These are phyloP conservation scores for Macadamia integrifolia DNA, from an alignment of 164 flowering plant species.

Conservation along the genomic window DNA sequence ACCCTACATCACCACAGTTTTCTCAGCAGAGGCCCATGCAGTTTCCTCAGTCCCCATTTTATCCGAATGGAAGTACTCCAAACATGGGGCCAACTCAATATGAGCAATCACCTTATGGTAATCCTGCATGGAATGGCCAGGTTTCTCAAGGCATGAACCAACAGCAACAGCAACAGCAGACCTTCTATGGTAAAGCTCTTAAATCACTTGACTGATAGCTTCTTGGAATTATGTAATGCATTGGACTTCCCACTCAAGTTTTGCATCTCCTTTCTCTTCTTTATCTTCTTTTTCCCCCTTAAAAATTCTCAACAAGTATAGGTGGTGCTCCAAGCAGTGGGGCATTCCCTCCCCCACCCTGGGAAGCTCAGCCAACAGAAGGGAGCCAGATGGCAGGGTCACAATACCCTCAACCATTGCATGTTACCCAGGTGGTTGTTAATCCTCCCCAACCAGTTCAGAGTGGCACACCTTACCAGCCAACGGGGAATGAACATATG, in stretches of 20 bases:
- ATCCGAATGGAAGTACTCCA: slow-evolving; percentile 54
- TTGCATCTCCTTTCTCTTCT: background rate
- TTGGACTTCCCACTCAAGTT: background rate
- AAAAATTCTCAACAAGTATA: slow-evolving; percentile 13
- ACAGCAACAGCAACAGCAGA: slow-evolving; percentile 55
- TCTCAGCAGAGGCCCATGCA: slow-evolving; percentile 36
- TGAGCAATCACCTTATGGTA: slow-evolving; percentile 36
- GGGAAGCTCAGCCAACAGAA: slow-evolving; percentile 47
- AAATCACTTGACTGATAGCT: background rate
- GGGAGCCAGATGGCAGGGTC: background rate
- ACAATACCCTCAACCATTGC: slow-evolving; percentile 36
- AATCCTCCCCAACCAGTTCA: slow-evolving; percentile 37
- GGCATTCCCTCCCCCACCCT: slow-evolving; percentile 90
- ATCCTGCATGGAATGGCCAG: slow-evolving; percentile 66
- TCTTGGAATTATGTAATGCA: background rate
- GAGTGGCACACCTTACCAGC: slow-evolving; percentile 28
- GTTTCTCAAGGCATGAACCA: slow-evolving; percentile 23
- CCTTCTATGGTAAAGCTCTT: slow-evolving; percentile 19
- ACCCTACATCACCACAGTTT: slow-evolving; percentile 32
- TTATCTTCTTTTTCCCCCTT: background rate
- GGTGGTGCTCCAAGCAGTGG: slow-evolving; percentile 45
- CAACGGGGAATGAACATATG: slow-evolving; percentile 22
- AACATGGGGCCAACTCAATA: slow-evolving; percentile 32
- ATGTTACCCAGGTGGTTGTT: slow-evolving; percentile 28
- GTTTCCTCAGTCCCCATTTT: slow-evolving; percentile 29